Base-by-base conservation (phyloP, 148 eudicot genomes). In the Selenicereus undatus region DNA sequence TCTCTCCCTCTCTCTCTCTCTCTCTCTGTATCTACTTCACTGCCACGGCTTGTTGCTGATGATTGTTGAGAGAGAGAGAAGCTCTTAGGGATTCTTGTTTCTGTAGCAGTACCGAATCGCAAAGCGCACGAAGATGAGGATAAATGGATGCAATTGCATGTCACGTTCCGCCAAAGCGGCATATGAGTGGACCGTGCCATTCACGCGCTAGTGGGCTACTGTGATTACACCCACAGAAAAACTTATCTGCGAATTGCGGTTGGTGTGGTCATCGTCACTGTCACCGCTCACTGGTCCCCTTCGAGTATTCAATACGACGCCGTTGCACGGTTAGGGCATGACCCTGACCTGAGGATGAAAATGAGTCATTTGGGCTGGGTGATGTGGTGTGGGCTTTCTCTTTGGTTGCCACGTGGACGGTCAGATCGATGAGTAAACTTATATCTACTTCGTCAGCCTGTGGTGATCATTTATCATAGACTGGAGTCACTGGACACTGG, bases 181-280 rank as follows among this genome's bases (percentile, higher is more conserved):
- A 0, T 52, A 0, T 16, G 11, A 75, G 16, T 81, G 78, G 81
- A 65, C 66, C 11, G 79, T 84, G 81, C 0, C 1, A 0, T 14
- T 0, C 8, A 77, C 83, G 81, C 78, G 83, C 20, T 43, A 0
- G 5, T 3, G 48, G 8, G 22, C 14, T 20, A 4, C 11, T 6
- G 36, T 66, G 62, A 29, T 27, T 36, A 27, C 11, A 1, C 1
- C 6, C 13, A 12, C 1, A 39, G 30, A 8, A 8, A 36, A 39
- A 78, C 86, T 81, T 84, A 84, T 81, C 82, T 78, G 84, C 70
- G 76, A 75, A 36, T 81, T 84, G 86, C 70, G 83, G 86, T 84
- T 81, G 84, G 81, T 77, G 84, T 82, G 50, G 84, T 81, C 79
- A 75, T 26, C 48, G 65, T 81, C 83, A 69, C n/a, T n/a, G 24